Evolutionary conservation across 257 asterid genomes (phyloP).

Genomic region (Solanum chiquidenum): DNA sequence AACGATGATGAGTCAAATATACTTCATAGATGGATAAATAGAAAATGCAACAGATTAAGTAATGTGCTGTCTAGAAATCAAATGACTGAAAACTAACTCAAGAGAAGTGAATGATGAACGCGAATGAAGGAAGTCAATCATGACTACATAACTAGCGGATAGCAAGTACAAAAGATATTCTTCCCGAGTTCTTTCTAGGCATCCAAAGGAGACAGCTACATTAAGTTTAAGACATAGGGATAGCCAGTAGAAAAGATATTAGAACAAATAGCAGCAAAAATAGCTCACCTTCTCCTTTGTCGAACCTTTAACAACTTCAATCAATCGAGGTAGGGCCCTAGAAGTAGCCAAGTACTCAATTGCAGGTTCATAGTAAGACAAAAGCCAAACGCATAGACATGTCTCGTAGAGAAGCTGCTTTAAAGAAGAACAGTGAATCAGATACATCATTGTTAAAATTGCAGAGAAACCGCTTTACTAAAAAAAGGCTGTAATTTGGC

Average conservation of each 20-base stretch:
- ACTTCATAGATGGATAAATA: not conserved
- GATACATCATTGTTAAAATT: not conserved
- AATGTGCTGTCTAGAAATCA: not conserved
- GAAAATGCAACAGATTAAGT: not conserved
- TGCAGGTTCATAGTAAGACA: conserved; percentile 89
- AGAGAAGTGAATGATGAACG: not conserved
- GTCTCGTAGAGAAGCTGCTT: conserved; percentile 89
- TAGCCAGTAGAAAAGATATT: not conserved
- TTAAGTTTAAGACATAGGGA: not conserved
- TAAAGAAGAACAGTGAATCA: conserved; percentile 8
- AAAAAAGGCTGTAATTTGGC: not conserved
- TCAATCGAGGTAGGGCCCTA: conserved; percentile 50
- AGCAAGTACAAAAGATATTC: not conserved
- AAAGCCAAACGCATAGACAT: conserved; percentile 81
- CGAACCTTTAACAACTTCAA: conserved; percentile 82
- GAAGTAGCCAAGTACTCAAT: conserved; percentile 73
- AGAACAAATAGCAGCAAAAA: not conserved
- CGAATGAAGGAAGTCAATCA: not conserved
- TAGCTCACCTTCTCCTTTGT: conserved; percentile 72
- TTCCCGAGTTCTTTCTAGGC: not conserved
- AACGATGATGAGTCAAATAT: not conserved
- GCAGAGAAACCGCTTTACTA: not conserved
- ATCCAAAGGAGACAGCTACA: not conserved
- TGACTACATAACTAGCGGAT: not conserved
- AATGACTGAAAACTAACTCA: not conserved